A percentile compares a stretch with the other conserved stretches of the same genome.
Conservation (phyloP, 192 early-diverging fungal species). For the Podila minutissima region DNA sequence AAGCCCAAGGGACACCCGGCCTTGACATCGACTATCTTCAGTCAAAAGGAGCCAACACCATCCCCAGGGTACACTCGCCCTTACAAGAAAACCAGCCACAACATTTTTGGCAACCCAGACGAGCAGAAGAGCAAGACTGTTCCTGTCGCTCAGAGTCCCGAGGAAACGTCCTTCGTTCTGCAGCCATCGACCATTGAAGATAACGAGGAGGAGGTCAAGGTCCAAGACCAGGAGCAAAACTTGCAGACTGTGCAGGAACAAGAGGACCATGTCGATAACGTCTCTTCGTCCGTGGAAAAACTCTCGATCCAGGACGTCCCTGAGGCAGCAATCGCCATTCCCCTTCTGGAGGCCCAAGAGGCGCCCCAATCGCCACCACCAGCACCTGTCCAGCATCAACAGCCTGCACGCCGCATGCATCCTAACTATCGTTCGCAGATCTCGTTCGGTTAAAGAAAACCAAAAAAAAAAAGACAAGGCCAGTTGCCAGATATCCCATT, state of each 20-base stretch:
- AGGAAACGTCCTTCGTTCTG: neutral
- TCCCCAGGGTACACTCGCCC: neutral
- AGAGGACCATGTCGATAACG: neutral
- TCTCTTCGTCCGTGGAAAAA: neutral
- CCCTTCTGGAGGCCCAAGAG: neutral
- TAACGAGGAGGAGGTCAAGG: neutral
- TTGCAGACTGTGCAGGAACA: neutral
- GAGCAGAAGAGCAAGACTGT: neutral
- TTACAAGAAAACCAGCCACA: constrained; percentile 43
- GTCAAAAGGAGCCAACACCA: neutral
- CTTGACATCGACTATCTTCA: constrained; percentile 35
- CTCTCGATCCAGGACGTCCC: neutral
- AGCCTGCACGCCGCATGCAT: neutral
- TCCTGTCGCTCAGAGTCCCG: neutral
- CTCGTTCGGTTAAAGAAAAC: neutral
- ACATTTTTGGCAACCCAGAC: constrained; percentile 35
- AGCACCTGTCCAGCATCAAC: neutral
- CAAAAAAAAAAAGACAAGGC: too few species aligned
- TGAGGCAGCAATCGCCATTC: neutral
- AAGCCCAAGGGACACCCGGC: constrained; percentile 51
- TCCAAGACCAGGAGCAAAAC: neutral
- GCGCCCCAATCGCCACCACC: neutral
- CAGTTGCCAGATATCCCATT: too few species aligned
- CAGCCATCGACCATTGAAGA: neutral
- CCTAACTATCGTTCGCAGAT: constrained; percentile 1